Evolutionary conservation across 140 eudicot species (phyloP).

Genomic region (Ambrosia hybrid): DNA sequence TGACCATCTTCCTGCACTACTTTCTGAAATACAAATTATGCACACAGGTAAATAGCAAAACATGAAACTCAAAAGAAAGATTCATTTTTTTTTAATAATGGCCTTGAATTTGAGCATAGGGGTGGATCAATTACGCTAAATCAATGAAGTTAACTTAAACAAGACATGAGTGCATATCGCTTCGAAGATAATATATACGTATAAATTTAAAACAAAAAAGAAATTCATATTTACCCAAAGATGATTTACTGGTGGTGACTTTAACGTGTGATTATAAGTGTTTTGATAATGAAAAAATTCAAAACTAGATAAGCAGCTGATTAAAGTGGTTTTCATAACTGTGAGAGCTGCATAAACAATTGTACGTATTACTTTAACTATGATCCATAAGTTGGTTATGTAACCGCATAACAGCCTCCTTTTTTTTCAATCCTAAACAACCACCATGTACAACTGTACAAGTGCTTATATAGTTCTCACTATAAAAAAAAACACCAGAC

Average conservation of each 20-base stretch:
- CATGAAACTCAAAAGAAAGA: background rate
- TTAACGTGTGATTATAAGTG: background rate
- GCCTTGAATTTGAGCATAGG: background rate
- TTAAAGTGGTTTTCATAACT: background rate
- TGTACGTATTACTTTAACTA: no score
- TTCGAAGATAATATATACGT: no score
- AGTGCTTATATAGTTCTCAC: no score
- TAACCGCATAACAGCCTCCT: no score
- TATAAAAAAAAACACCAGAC: no score
- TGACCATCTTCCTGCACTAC: constrained; percentile 81
- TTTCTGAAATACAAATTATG: constrained; percentile 44
- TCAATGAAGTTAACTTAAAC: no score
- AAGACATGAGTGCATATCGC: no score
- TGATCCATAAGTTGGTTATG: no score
- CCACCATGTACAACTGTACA: no score
- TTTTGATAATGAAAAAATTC: background rate
- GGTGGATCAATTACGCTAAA: no score
- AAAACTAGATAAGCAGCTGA: background rate
- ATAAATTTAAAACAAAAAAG: background rate
- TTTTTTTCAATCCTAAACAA: no score
- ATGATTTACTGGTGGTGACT: background rate
- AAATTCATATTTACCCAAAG: background rate
- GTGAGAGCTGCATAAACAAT: background rate
- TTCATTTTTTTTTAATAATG: background rate
- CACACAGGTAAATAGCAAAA: constrained; percentile 6